Evolutionary conservation across 2,329 filamentous ascomycete genomes (phyloP).

Genomic region (Cladobotryum protrusum): DNA sequence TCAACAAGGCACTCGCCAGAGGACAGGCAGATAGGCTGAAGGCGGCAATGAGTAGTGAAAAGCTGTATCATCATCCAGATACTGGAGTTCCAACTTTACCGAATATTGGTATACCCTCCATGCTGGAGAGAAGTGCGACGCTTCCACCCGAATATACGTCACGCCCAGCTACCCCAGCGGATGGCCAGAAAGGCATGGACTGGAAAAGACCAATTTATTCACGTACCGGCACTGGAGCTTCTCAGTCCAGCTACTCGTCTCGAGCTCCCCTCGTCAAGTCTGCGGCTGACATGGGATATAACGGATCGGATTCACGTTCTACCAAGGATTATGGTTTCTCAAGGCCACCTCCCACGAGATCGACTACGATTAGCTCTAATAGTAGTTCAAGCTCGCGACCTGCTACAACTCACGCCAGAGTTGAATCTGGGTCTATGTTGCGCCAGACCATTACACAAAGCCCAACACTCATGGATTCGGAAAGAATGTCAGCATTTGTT

Average conservation of each 20-base stretch:
- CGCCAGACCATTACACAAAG: slow-evolving; percentile 20
- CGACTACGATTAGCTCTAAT: slow-evolving; percentile 32
- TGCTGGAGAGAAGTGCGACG: slow-evolving; percentile 34
- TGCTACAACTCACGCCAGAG: no score
- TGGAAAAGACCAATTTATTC: slow-evolving; percentile 44
- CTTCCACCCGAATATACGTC: slow-evolving; percentile 55
- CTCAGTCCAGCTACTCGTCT: slow-evolving; percentile 56
- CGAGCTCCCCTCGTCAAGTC: slow-evolving; percentile 56
- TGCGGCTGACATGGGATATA: slow-evolving; percentile 56
- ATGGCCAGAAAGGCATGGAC: slow-evolving; percentile 46
- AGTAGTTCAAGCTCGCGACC: slow-evolving; percentile 15
- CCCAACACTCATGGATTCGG: slow-evolving; percentile 23
- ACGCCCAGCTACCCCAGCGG: slow-evolving; percentile 48
- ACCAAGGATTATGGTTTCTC: slow-evolving; percentile 15
- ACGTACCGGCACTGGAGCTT: slow-evolving; percentile 48
- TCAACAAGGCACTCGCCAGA: slow-evolving; percentile 81
- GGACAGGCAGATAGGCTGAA: slow-evolving; percentile 57
- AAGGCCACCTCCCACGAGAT: slow-evolving; percentile 24
- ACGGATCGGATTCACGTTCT: slow-evolving; percentile 32
- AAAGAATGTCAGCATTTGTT: slow-evolving; percentile 26
- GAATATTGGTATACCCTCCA: slow-evolving; percentile 20
- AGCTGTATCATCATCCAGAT: slow-evolving; percentile 44
- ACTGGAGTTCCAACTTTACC: slow-evolving; percentile 63
- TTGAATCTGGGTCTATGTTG: no score
- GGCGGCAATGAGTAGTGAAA: slow-evolving; percentile 49